Evolutionary conservation across 495 filamentous ascomycete species (phyloP), one percentile per base, ranked within the genome.

Genomic region (Astrothelium subdiscretum): DNA sequence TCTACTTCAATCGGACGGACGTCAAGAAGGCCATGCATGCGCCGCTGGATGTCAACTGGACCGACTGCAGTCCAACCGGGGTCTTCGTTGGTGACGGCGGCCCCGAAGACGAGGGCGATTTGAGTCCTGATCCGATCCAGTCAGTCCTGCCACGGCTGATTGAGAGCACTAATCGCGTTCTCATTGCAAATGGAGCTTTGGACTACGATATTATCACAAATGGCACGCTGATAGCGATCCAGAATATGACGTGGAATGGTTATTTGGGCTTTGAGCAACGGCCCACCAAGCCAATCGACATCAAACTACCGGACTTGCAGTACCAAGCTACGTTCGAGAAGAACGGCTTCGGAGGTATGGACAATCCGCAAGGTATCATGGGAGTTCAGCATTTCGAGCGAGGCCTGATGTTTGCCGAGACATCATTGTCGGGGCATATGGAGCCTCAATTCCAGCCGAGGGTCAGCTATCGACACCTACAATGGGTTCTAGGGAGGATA

Each of bases 281-380:
- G 5, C 69, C 69, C 2, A 57, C 40, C 15, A 66, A 22, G 8
- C 48, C 62, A 3, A 68, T 66, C 58, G 59, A 62, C 27, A 69
- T 69, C 52, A 62, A n/a, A 5, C 51, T 70, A 2, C 66, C 66
- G 4, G 70, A 72, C 38, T 35, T 70, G 31, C 35, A 64, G 66
- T 72, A 69, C 43, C 32, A 60, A 20, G 57, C 42, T 18, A 58
- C 62, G 1, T 69, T 71, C 31, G 60, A 60, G 6, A n/a, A n/a
- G 3, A 65, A 40, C 59, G 68, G 68, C 6, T 40, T 61, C 24
- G 66, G 61, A 2, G 63, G 60, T 1, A 40, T 52, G 20, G 69
- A 68, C 44, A 59, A 62, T 29, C 61, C 63, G 67, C 57, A 82
- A 70, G 70, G 70, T 0, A 63, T 69, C 59, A 76, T 75, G 73